These are phyloP conservation scores for Stenocarpella maydis DNA, from an alignment of 2,329 filamentous ascomycete species.

Conservation along the genomic window DNA sequence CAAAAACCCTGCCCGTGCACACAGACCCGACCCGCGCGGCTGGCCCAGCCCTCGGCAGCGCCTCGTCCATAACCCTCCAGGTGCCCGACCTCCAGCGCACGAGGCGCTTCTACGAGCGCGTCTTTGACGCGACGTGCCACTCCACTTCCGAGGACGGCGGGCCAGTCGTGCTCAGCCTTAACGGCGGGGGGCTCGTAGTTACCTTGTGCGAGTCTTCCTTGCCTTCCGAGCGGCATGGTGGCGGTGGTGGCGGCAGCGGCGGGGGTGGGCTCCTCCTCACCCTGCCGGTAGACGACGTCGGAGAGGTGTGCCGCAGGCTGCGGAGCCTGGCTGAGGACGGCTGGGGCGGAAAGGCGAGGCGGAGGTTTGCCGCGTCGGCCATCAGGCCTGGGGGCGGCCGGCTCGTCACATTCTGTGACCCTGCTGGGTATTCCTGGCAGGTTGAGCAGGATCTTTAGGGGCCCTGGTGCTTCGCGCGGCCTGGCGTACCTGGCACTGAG, in stretches of 20 bases:
- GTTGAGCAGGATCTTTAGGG: background rate
- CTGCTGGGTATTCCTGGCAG: constrained; percentile 24
- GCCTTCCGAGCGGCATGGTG: background rate
- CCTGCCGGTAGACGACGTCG: constrained; percentile 19
- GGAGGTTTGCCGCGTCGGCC: background rate
- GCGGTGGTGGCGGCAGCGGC: background rate
- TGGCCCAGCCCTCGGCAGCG: background rate
- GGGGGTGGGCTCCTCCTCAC: constrained; percentile 10
- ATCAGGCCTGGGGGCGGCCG: background rate
- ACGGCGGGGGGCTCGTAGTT: constrained; percentile 11
- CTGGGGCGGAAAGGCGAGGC: background rate
- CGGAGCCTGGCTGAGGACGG: background rate
- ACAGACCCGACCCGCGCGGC: background rate
- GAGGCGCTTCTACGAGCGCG: constrained; percentile 18
- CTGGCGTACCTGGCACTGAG: background rate
- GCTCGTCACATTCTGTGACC: constrained; percentile 16
- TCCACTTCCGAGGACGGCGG: background rate
- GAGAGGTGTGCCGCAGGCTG: constrained; percentile 5
- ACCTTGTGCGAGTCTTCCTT: background rate
- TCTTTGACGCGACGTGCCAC: background rate
- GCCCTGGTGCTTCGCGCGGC: background rate
- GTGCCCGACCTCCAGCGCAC: constrained; percentile 18
- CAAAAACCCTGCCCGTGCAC: background rate
- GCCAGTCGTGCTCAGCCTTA: constrained; percentile 3
- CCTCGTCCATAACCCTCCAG: constrained; percentile 15